Evolutionary conservation across 2,329 filamentous ascomycete genomes (phyloP), one percentile per base, ranked within the genome.

Genomic region (Fusarium albidum): DNA sequence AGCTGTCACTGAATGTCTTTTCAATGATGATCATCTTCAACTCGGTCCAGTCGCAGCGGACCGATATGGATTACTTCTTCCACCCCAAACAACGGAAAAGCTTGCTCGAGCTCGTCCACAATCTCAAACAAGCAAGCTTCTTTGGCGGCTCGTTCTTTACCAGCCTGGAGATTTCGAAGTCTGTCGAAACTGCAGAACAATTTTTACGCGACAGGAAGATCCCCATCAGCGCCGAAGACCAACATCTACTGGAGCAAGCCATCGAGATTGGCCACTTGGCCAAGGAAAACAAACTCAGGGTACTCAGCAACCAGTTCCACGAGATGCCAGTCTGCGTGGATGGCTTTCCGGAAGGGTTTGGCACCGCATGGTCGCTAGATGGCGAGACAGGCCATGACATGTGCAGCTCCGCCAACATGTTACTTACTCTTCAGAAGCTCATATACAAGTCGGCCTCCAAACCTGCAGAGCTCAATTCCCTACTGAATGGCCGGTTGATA

Each of bases 51-150:
- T 96, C 92, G 6, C 91, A 97, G 68, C 81, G 93, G 10, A 86
- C 83, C 0, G 94, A 94, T 64, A 79, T 84, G 49, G 93, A 97
- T 69, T 97, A 96, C 68, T 88, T 98, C 59, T 97, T 97, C 64
- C 90, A 96, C 64, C 82, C 84, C 1, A 85, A 82, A 11, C 93
- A 93, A 64, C 77, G 83, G 26, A 88, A 86, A 57, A 80, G 82
- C 32, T 76, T 96, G 11, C 75, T 87, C 21, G 79, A 84, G 46
- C 77, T 96, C 3, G 88, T 96, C 5, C 82, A 81, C 49, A 96
- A 97, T 66, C 72, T 96, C 37, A 85, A 91, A 14, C 89, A 95
- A 67, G 88, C 91, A 7, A 91, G 90, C 41, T 96, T 96, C 68
- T 96, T 94, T 71, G 86, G 85, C 10, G 93, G 91, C 74, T 88